A percentile compares a stretch with the other conserved stretches of the same genome.
Evolutionary conservation across 2,329 filamentous ascomycete genomes (phyloP).

Genomic region (Nemania bipapillata): DNA sequence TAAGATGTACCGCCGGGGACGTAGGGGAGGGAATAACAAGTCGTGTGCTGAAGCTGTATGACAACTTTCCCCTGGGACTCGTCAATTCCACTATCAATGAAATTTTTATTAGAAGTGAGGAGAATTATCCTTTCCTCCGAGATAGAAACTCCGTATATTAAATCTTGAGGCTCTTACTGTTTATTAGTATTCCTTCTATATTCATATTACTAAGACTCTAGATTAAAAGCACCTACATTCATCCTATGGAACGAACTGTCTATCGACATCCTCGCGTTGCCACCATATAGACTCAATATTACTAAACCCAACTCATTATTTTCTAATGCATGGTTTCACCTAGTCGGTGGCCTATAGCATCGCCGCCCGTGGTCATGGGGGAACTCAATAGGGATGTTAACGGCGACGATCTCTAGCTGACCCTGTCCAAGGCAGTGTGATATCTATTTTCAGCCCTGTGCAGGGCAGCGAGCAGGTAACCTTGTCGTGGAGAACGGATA

Average conservation of each 20-base stretch:
- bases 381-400: background rate
- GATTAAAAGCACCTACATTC: background rate
- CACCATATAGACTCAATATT: background rate
- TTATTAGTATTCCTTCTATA: background rate
- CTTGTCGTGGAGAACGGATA: background rate
- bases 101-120: background rate
- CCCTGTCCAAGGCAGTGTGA: background rate
- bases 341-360: background rate
- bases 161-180: background rate
- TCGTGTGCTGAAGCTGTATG: background rate
- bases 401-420: background rate
- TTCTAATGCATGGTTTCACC: background rate
- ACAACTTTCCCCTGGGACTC: too few species aligned
- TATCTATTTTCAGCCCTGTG: conserved; percentile 2
- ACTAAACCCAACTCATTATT: background rate
- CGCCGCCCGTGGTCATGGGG: background rate
- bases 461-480: background rate
- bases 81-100: too few species aligned
- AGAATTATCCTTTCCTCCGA: background rate
- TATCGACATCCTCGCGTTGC: background rate
- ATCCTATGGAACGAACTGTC: background rate
- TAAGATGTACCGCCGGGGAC: background rate
- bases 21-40: background rate
- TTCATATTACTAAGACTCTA: background rate
- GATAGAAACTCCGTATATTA: background rate